Base-by-base conservation (phyloP, 371 early-diverging fungal genomes). In the Cokeromyces recurvatus region DNA sequence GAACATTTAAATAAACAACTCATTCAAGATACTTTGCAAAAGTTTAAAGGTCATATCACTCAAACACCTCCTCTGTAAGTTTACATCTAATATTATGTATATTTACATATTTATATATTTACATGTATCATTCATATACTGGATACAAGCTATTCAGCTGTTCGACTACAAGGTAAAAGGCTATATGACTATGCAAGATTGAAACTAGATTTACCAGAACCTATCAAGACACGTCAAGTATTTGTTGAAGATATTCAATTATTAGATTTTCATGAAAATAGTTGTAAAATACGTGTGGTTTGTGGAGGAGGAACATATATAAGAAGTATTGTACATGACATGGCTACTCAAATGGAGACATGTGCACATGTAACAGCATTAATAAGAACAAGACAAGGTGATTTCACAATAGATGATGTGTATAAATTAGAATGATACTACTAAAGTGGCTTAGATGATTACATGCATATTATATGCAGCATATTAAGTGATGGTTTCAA, bases 1-100 rank as follows among this genome's bases (percentile, higher is more conserved):
- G 56, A 66, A 16, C 57, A 62, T 49, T 32, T 72, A 16, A 61
- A 59, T n/a, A 31, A 35, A 34, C 41, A 50, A 8, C n/a, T 19
- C 2, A 9, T 78, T 1, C 35, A 51, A 17, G 44, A 57, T 25
- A 47, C 52, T 14, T 41, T 78, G 16, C 38, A 48, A 32, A 20
- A 39, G 15, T 78, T 72, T 40, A 61, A 60, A 38, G 69, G 67
- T 8, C 51, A 68, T 11, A 62, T 74, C 38, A 46, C 38, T 16
- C 79, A 78, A 51, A 34, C 51, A 4, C 79, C 79, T 25, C 79
- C 79, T 15, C 61, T 78, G 73, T 72, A 69, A 62, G 63, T 54
- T 17, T 2, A 10, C 15, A 27, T n/a, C n/a, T 17, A 2, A 38
- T 15, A 32, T 20, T n/a, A 12, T 43, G 2, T 14, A 38, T n/a